These are phyloP conservation scores for Mortierella sp. DNA, from an alignment of 371 early-diverging fungal genomes.

Conservation along the genomic window DNA sequence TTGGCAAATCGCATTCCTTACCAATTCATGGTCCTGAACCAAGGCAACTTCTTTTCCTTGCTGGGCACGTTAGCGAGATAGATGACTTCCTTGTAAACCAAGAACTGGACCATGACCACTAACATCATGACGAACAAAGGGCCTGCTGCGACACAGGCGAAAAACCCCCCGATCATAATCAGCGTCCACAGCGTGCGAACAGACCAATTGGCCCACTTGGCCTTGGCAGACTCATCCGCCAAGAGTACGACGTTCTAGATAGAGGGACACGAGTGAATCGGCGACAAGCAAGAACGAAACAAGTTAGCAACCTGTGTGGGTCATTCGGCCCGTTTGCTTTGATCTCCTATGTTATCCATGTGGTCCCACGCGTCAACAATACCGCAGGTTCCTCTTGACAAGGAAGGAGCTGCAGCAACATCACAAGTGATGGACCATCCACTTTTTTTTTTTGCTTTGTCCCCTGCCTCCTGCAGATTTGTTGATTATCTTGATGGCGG, in stretches of 20 bases:
- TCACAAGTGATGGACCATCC: no score
- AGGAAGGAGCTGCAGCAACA: no score
- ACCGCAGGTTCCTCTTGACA: no score
- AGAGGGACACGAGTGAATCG: background rate
- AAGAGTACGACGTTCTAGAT: constrained; percentile 33
- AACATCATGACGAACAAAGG: constrained; percentile 82
- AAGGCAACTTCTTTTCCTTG: constrained; percentile 86
- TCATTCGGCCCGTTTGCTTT: no score
- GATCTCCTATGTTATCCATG: no score
- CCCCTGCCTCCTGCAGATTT: no score
- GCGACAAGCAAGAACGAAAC: background rate
- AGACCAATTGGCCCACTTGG: constrained; percentile 83
- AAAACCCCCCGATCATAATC: constrained; percentile 89
- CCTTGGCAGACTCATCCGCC: constrained; percentile 61
- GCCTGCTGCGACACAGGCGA: constrained; percentile 82
- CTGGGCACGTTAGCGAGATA: constrained; percentile 85
- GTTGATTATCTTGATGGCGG: no score
- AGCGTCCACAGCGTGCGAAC: constrained; percentile 86
- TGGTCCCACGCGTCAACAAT: no score
- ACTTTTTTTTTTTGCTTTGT: no score
- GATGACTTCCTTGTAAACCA: constrained; percentile 92
- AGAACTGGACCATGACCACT: constrained; percentile 84
- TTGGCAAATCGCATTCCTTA: constrained; percentile 56
- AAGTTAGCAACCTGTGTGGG: background rate
- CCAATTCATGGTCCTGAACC: constrained; percentile 95